These are phyloP conservation scores for Ilyonectria sp. DNA, from an alignment of 2,329 filamentous ascomycete species.

Conservation along the genomic window DNA sequence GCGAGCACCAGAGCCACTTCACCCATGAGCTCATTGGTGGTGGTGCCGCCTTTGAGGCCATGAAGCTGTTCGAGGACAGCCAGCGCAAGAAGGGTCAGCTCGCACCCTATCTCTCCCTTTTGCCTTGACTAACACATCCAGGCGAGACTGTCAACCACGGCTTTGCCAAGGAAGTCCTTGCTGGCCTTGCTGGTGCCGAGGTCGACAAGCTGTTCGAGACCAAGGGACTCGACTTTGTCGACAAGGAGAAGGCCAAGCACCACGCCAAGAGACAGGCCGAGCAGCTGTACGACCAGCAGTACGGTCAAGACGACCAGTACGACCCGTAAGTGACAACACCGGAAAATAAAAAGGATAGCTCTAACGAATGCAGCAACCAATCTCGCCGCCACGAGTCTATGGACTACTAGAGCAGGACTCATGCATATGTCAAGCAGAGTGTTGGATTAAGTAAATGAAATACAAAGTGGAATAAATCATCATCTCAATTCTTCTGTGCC, in stretches of 20 bases:
- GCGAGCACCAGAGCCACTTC: slow-evolving; percentile 72
- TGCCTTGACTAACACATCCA: not conserved
- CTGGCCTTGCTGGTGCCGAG: slow-evolving; percentile 80
- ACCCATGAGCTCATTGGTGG: slow-evolving; percentile 83
- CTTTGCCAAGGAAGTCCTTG: slow-evolving; percentile 84
- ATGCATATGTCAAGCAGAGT: not conserved
- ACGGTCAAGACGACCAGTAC: slow-evolving; percentile 60
- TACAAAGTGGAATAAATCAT: not conserved
- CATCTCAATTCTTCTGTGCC: too few relatives aligned
- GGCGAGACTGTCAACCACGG: slow-evolving; percentile 75
- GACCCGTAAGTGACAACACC: slow-evolving; percentile 65
- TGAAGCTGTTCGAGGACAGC: slow-evolving; percentile 85
- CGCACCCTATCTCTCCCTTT: slow-evolving; percentile 56
- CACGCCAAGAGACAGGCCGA: slow-evolving; percentile 72
- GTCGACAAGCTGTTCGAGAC: slow-evolving; percentile 83
- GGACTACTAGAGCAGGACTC: slow-evolving; percentile 46
- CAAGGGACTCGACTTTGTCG: slow-evolving; percentile 74
- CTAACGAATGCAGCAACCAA: slow-evolving; percentile 44
- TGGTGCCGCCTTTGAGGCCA: slow-evolving; percentile 83
- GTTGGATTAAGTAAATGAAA: not conserved
- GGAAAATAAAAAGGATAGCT: not conserved
- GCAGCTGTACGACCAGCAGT: slow-evolving; percentile 74
- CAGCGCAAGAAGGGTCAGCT: slow-evolving; percentile 73
- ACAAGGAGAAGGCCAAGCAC: slow-evolving; percentile 71
- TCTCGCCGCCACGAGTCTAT: slow-evolving; percentile 30